These are phyloP conservation scores for Diaporthe amygdali DNA, from an alignment of 2,329 filamentous ascomycete species.

Conservation along the genomic window DNA sequence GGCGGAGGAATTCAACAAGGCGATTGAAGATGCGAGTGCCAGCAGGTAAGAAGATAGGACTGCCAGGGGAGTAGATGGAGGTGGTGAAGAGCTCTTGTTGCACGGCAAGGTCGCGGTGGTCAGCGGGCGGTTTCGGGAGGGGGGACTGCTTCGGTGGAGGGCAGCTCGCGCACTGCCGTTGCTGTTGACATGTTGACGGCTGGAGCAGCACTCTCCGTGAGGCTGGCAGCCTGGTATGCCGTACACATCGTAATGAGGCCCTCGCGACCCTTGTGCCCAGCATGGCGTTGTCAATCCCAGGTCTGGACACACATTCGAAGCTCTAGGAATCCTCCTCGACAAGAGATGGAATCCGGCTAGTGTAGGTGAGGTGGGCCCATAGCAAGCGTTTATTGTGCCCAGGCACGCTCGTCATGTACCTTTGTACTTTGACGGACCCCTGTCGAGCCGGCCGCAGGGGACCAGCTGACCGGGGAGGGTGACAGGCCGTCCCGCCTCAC, in stretches of 20 bases:
- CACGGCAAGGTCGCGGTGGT: slow-evolving; percentile 65
- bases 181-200: neutral
- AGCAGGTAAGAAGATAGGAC: slow-evolving; percentile 82
- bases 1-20: slow-evolving; percentile 79
- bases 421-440: neutral
- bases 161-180: slow-evolving; percentile 34
- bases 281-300: slow-evolving; percentile 29
- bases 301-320: neutral
- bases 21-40: slow-evolving; percentile 85
- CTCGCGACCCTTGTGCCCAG: slow-evolving; percentile 31
- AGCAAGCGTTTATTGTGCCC: neutral
- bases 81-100: slow-evolving; percentile 81
- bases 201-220: neutral
- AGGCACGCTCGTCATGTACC: neutral
- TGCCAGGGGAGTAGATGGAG: slow-evolving; percentile 82
- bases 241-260: slow-evolving; percentile 22
- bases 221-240: neutral
- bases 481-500: slow-evolving; percentile 2
- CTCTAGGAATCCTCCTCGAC: neutral
- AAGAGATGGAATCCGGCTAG: neutral
- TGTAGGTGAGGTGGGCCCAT: neutral
- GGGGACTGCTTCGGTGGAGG: slow-evolving; percentile 33
- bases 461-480: slow-evolving; percentile 12
- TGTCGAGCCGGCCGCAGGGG: slow-evolving; percentile 11
- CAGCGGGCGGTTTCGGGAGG: slow-evolving; percentile 39